These are phyloP conservation scores for Phalaenopsis aphrodite DNA, from an alignment of 106 monocot genomes.

Conservation along the genomic window DNA sequence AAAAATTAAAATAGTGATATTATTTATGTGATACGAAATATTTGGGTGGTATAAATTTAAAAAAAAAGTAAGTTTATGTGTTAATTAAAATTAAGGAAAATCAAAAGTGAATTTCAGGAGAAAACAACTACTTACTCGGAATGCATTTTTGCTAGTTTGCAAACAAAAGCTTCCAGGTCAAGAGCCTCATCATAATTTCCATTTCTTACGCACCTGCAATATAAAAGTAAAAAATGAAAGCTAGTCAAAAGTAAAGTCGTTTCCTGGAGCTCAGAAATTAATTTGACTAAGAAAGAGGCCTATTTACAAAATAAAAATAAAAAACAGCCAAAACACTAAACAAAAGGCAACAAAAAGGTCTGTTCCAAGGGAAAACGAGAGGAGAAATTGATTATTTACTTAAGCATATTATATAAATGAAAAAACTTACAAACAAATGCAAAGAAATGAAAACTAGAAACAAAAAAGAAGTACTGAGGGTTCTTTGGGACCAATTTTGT, in stretches of 20 bases:
- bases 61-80: too few relatives aligned
- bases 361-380: not conserved
- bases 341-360: not conserved
- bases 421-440: too few relatives aligned
- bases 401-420: too few relatives aligned
- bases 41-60: too few relatives aligned
- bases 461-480: too few relatives aligned
- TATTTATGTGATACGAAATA: too few relatives aligned
- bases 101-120: not conserved
- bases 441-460: too few relatives aligned
- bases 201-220: constrained; percentile 75
- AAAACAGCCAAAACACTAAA: not conserved
- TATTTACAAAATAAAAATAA: constrained; percentile 2
- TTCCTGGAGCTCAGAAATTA: not conserved
- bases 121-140: constrained; percentile 54
- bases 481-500: too few relatives aligned
- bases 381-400: not conserved
- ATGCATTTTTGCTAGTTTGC: constrained; percentile 84
- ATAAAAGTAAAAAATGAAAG: not conserved
- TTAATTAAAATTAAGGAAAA: not conserved
- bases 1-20: too few relatives aligned
- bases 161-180: constrained; percentile 93
- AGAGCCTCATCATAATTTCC: constrained; percentile 98
- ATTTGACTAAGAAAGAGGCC: not conserved
- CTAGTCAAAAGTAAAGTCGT: not conserved